phyloP scores from a whole-genome alignment of 2,329 filamentous ascomycete species.

The Colletotrichum orbiculare region DNA sequence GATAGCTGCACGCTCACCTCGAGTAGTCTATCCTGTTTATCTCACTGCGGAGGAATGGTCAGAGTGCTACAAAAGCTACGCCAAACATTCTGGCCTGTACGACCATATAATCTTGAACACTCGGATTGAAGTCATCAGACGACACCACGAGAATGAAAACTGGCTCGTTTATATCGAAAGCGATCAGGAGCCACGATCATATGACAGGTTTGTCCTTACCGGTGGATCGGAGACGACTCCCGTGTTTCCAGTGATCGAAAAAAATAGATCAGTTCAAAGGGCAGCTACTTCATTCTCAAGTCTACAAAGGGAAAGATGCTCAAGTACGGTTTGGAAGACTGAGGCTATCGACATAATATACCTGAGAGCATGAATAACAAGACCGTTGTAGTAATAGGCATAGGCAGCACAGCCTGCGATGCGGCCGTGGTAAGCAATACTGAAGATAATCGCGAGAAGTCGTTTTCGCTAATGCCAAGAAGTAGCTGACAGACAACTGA shows the following conservation, averaged over 20 bases:
- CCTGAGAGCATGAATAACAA: constrained; percentile 37
- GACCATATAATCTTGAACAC: constrained; percentile 38
- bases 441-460: too few species aligned
- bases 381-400: constrained; percentile 42
- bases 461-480: not conserved
- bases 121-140: constrained; percentile 28
- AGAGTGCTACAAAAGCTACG: constrained; percentile 41
- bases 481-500: constrained; percentile 38
- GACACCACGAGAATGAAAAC: constrained; percentile 25
- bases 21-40: not conserved
- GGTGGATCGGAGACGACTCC: constrained; percentile 38
- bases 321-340: not conserved
- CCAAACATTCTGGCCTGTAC: constrained; percentile 37
- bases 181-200: constrained; percentile 29
- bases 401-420: constrained; percentile 43
- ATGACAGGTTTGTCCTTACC: constrained; percentile 42
- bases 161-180: constrained; percentile 38
- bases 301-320: constrained; percentile 39
- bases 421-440: constrained; percentile 37
- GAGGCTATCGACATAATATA: constrained; percentile 12
- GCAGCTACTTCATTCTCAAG: constrained; percentile 40
- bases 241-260: constrained; percentile 38
- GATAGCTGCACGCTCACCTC: too few species aligned
- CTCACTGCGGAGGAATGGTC: constrained; percentile 19
- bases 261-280: constrained; percentile 38